These are phyloP conservation scores for Aureobasidium leucospermi DNA, from an alignment of 2,329 filamentous ascomycete genomes.

Conservation along the genomic window DNA sequence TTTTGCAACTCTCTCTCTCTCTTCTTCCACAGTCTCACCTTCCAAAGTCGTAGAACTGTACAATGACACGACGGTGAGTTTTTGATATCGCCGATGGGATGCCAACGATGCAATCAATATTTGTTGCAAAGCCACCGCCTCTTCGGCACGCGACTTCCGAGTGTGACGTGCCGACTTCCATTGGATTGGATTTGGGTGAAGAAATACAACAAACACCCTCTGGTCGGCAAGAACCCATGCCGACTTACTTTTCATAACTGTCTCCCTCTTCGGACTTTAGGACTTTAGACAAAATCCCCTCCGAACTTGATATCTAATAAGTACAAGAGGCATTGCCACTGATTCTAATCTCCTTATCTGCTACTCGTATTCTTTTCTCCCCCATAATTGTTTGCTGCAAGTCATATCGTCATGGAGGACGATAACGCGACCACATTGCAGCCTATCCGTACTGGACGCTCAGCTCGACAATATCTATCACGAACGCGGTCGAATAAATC, in stretches of 20 bases:
- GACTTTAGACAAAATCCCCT: not conserved
- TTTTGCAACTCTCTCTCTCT: not conserved
- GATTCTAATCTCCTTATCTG: not conserved
- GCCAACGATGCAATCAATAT: conserved; percentile 3
- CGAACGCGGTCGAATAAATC: not conserved
- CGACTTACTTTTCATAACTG: not conserved
- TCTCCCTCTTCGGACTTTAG: not conserved
- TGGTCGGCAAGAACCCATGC: not conserved
- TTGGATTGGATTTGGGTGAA: not conserved
- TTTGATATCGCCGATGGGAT: not conserved
- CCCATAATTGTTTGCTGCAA: not conserved
- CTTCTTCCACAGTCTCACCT: not conserved
- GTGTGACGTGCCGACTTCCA: conserved; percentile 6
- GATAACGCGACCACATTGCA: conserved; percentile 3
- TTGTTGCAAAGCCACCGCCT: conserved; percentile 26
- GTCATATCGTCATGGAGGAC: conserved; percentile 10
- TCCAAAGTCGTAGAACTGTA: not conserved
- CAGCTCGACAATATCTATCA: not conserved
- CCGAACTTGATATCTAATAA: not conserved
- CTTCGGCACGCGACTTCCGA: conserved; percentile 17
- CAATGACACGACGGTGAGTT: not conserved
- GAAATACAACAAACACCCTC: conserved; percentile 6
- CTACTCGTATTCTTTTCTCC: not conserved
- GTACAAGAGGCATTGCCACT: not conserved
- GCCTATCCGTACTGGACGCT: conserved; percentile 14